Conservation (phyloP, 768 basidiomycete species). For the Leccinum uliginosum region DNA sequence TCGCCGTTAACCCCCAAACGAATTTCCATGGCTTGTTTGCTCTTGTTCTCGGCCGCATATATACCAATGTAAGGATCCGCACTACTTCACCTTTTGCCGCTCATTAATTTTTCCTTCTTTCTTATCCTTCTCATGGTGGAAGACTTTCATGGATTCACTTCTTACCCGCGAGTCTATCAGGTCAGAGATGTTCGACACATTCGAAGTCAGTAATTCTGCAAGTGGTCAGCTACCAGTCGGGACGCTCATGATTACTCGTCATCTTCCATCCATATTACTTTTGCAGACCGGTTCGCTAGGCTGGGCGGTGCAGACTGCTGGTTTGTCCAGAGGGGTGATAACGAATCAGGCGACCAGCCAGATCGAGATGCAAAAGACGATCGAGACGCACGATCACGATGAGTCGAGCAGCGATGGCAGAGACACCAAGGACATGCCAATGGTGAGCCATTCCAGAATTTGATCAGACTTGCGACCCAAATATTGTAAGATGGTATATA, state of each 20-base stretch:
- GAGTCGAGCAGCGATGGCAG: neutral
- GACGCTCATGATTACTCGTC: neutral
- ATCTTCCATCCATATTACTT: neutral
- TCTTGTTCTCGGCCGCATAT: neutral
- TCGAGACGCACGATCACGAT: neutral
- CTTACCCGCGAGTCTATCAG: conserved; percentile 3
- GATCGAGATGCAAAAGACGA: neutral
- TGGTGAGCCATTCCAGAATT: neutral
- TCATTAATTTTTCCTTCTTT: neutral
- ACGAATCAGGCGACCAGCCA: neutral
- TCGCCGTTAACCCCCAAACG: neutral
- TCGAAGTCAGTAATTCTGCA: neutral
- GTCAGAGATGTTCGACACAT: neutral
- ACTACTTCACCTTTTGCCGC: neutral
- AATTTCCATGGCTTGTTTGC: neutral
- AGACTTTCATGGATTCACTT: conserved; percentile 12
- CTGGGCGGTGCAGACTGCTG: neutral
- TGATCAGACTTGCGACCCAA: neutral
- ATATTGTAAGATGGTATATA: neutral
- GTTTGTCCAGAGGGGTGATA: neutral
- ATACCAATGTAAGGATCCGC: neutral
- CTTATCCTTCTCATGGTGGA: neutral
- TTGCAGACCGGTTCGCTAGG: neutral
- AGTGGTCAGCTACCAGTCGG: neutral
- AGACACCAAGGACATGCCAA: neutral